Percentiles rank a stretch among this genome's conserved stretches.
These are phyloP conservation scores for Aspergillus indologenus DNA, from an alignment of 495 filamentous ascomycete genomes.

Conservation along the genomic window DNA sequence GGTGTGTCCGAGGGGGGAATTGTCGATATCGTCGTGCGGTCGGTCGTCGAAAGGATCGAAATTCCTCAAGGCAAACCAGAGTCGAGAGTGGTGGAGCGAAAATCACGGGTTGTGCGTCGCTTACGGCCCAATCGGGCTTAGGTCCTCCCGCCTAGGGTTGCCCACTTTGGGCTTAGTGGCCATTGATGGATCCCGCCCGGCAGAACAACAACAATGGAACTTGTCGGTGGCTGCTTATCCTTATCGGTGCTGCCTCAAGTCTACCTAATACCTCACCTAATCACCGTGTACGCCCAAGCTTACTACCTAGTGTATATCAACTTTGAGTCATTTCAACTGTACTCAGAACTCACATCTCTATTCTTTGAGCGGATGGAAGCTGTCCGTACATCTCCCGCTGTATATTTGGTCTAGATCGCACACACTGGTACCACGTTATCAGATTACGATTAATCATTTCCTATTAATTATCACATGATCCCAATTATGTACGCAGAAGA, in stretches of 20 bases:
- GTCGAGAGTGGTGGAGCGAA: conserved; percentile 46
- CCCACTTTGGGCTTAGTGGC: conserved; percentile 5
- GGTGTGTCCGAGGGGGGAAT: conserved; percentile 46
- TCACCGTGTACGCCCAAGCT: no score
- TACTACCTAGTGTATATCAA: no score
- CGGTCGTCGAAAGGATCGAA: conserved; percentile 46
- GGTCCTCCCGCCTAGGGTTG: conserved; percentile 40
- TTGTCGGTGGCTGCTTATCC: neutral
- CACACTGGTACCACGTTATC: no score
- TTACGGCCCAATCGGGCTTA: conserved; percentile 40
- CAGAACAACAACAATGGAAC: neutral
- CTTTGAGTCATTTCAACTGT: no score
- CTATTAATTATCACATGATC: neutral
- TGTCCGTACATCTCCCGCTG: no score
- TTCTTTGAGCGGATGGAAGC: no score
- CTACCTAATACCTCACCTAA: no score
- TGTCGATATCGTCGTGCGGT: conserved; percentile 46
- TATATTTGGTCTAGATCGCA: no score
- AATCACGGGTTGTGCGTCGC: conserved; percentile 53
- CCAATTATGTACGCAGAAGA: conserved; percentile 9
- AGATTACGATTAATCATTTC: neutral
- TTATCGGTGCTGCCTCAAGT: neutral
- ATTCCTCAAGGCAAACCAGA: conserved; percentile 34
- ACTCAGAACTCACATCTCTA: no score
- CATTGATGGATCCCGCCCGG: neutral